Evolutionary conservation across 495 filamentous ascomycete species (phyloP), one percentile per base, ranked within the genome.

Genomic region (Baudoinia panamericana): DNA sequence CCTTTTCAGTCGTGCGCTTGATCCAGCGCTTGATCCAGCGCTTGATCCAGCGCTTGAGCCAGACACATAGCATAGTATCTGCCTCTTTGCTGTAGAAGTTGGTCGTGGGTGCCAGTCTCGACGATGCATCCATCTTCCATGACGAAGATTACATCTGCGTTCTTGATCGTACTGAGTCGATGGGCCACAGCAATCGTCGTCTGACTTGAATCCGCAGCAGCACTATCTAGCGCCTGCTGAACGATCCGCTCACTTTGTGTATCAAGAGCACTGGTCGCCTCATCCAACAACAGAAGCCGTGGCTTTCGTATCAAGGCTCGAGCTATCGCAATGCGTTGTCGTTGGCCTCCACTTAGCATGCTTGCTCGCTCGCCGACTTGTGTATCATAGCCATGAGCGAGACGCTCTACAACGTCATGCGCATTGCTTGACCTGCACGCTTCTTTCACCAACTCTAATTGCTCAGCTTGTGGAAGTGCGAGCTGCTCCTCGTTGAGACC

Each of bases 131-230:
- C 46, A 15, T 41, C 46, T 16, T 40, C 46, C 17, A 55, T 65
- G 45, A 67, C 61, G 8, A 72, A 51, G 35, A 76, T 72, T 27
- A 67, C 52, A 52, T 74, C 68, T 12, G 69, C 68, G 31, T 17
- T 31, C n/a, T 31, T 43, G 20, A 49, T 38, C 19, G 46, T 49
- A 13, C 30, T 37, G 2, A 49, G 25, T 3, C 41, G 31, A 33
- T 49, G 46, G 13, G 46, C 46, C 5, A 49, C 41, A 6, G 41
- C 40, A 24, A 49, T 21, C 19, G 46, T 49, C 8, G 46, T 49
- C 22, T 41, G 16, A n/a, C n/a, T n/a, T n/a, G n/a, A n/a, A 8
- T 5, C 25, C 4, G n/a, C 12, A 2, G 40, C 32, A 13, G 35
- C 46, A n/a, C 5, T 21, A 8, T 49, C 46, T 7, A 49, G 34